phyloP scores from a whole-genome alignment of 2,329 filamentous ascomycete species.

The Penicillium rolfsii region DNA sequence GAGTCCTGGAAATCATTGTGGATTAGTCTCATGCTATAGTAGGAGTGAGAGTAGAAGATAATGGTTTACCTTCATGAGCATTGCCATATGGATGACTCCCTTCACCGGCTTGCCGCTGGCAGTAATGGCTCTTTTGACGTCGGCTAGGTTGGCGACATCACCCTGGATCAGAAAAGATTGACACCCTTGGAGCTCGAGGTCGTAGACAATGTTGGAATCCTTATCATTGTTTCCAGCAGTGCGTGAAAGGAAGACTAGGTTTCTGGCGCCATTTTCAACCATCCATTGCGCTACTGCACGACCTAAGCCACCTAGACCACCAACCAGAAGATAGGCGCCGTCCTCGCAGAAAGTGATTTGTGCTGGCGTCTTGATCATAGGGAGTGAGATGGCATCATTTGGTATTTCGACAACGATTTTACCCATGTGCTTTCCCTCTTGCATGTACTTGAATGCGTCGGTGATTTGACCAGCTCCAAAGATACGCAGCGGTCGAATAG shows the following conservation, averaged over 20 bases:
- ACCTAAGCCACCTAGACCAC: slow-evolving; percentile 22
- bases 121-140: slow-evolving; percentile 7
- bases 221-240: background rate
- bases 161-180: slow-evolving; percentile 2
- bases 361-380: background rate
- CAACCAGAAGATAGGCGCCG: slow-evolving; percentile 14
- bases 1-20: slow-evolving; percentile 15
- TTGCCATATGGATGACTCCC: slow-evolving; percentile 16
- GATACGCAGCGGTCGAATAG: slow-evolving; percentile 27
- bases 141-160: background rate
- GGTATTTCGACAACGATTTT: slow-evolving; percentile 44
- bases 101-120: slow-evolving; percentile 2
- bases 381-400: background rate
- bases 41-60: background rate
- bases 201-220: slow-evolving; percentile 8
- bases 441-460: slow-evolving; percentile 50
- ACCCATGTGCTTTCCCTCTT: slow-evolving; percentile 50
- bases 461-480: slow-evolving; percentile 34
- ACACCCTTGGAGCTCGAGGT: slow-evolving; percentile 15
- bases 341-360: background rate
- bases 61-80: slow-evolving; percentile 5
- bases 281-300: slow-evolving; percentile 18
- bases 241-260: slow-evolving; percentile 15
- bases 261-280: slow-evolving; percentile 20
- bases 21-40: background rate